Conservation (phyloP, 345 rosid species). For the Lumnitzera littorea region DNA sequence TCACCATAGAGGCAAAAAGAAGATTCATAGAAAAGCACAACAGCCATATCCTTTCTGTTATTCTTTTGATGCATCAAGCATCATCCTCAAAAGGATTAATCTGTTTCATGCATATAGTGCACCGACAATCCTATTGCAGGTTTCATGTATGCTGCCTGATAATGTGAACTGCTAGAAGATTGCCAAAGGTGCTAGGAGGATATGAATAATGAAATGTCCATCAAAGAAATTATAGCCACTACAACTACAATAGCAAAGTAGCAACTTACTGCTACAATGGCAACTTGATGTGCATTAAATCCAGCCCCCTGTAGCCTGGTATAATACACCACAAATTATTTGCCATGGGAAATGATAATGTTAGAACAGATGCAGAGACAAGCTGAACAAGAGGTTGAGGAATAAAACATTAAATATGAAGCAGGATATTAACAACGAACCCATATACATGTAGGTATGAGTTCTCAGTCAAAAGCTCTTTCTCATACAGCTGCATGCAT, state of each 20-base stretch:
- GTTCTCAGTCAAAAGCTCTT: constrained; percentile 56
- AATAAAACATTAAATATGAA: background rate
- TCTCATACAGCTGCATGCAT: constrained; percentile 68
- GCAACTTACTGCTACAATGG: constrained; percentile 53
- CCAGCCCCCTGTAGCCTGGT: constrained; percentile 49
- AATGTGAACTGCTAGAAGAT: too few species aligned
- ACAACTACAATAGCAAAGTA: constrained; percentile 1
- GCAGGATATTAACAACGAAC: constrained; percentile 26
- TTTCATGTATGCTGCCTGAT: too few species aligned
- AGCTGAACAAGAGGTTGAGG: background rate
- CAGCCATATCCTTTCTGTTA: too few species aligned
- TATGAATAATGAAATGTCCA: background rate
- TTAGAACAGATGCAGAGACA: background rate
- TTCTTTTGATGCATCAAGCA: too few species aligned
- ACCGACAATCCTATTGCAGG: too few species aligned
- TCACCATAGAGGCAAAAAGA: too few species aligned
- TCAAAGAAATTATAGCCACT: background rate
- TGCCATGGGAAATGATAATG: background rate
- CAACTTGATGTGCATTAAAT: constrained; percentile 61
- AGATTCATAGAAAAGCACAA: too few species aligned
- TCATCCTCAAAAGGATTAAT: too few species aligned
- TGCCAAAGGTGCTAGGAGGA: background rate
- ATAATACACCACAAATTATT: constrained; percentile 8
- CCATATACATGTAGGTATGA: constrained; percentile 63
- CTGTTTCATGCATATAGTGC: too few species aligned